Conservation (phyloP, 805 yeast genomes). For the Candida ortonii region DNA sequence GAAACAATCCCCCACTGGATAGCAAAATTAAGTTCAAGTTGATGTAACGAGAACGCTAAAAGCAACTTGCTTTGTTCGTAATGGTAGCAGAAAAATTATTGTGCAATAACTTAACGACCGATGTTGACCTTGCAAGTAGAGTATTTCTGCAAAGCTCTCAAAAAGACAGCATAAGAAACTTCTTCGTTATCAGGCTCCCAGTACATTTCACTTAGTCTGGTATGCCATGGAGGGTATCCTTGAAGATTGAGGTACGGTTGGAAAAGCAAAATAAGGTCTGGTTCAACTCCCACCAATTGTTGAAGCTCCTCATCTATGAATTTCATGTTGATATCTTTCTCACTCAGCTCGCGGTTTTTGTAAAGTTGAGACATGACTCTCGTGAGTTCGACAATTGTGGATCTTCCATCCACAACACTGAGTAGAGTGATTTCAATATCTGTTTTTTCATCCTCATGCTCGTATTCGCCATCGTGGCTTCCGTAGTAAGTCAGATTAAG, state of each 20-base stretch:
- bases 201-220: slow-evolving; percentile 83
- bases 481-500: slow-evolving; percentile 48
- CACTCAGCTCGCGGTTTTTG: slow-evolving; percentile 52
- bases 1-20: no score
- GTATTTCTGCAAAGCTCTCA: slow-evolving; percentile 71
- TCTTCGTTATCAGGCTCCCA: slow-evolving; percentile 85
- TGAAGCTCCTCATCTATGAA: slow-evolving; percentile 70
- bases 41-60: no score
- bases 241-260: slow-evolving; percentile 86
- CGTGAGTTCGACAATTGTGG: slow-evolving; percentile 84
- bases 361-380: slow-evolving; percentile 80
- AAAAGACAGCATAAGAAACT: slow-evolving; percentile 79
- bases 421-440: slow-evolving; percentile 66
- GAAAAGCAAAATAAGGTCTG: slow-evolving; percentile 81
- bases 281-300: slow-evolving; percentile 84
- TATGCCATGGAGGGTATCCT: slow-evolving; percentile 98
- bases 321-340: slow-evolving; percentile 68
- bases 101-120: slow-evolving; percentile 82
- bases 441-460: slow-evolving; percentile 17
- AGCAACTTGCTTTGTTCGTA: no score
- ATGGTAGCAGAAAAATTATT: no score
- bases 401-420: slow-evolving; percentile 80
- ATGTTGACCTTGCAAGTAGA: slow-evolving; percentile 82
- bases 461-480: slow-evolving; percentile 32
- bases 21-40: no score